Base-by-base conservation (phyloP, 371 early-diverging fungal genomes). In the Mucor lusitanicus region DNA sequence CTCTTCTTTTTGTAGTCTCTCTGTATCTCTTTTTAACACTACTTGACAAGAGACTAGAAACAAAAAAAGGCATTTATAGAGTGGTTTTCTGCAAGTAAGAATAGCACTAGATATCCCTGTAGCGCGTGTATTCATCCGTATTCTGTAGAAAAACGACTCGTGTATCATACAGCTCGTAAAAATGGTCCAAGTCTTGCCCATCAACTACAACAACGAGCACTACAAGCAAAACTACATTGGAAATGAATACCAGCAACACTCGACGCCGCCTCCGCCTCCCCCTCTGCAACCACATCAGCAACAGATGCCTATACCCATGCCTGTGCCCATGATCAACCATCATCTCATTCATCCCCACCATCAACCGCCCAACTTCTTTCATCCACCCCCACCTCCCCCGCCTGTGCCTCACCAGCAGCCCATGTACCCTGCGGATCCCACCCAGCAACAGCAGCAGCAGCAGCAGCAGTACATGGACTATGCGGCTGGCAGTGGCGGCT, bases 251-350 rank as follows among this genome's bases (percentile, higher is more conserved):
- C 69, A 61, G 9, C 63, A 61, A 37, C 60, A 63, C 48, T 35
- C 68, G 27, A 56, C 68, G 0, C 63, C 65, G 1, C 65, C 66
- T 27, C 70, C 50, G 19, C 64, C 53, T 6, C 64, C 53, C 6
- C 64, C 66, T 42, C 48, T 56, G 13, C 15, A 58, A n/a, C 66
- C 39, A 21, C 73, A 72, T 42, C 73, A 72, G 30, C 30, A 72
- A 23, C 73, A 68, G 65, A 63, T 72, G 69, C 68, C 68, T 72
- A 72, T 72, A 68, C 68, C 68, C 68, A 58, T 72, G 63, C 65
- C 73, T 68, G 65, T 72, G 32, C 73, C 68, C 13, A 65, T 72
- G 65, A 68, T 72, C 55, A 72, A 65, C 25, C 68, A 64, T 33
- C 55, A 65, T 12, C 61, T 72, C 57, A 64, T 66, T 30, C 57